Evolutionary conservation across 2,329 filamentous ascomycete genomes (phyloP).

Genomic region (Penicillium sp.): DNA sequence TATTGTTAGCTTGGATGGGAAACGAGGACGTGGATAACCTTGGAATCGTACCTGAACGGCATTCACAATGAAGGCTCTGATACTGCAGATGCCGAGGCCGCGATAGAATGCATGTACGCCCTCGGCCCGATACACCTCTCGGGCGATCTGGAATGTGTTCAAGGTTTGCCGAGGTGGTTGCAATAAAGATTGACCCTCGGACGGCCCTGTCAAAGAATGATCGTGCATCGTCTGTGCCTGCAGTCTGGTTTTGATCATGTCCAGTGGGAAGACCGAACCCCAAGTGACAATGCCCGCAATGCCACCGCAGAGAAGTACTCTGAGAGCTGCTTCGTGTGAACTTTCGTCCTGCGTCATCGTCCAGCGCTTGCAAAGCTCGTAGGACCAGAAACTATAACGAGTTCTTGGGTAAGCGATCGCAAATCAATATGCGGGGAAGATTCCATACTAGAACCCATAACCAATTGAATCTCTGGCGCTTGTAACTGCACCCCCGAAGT

Average conservation of each 20-base stretch:
- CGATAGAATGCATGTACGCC: conserved; percentile 67
- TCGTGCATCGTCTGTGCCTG: conserved; percentile 63
- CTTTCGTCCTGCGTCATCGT: conserved; percentile 50
- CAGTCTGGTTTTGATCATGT: conserved; percentile 89
- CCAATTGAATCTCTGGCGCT: conserved; percentile 81
- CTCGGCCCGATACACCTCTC: conserved; percentile 62
- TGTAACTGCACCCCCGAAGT: conserved; percentile 77
- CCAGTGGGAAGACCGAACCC: conserved; percentile 85
- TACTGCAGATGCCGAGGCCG: conserved; percentile 75
- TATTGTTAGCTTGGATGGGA: neutral
- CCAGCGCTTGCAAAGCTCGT: conserved; percentile 69
- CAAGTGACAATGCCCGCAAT: conserved; percentile 85
- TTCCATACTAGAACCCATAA: conserved; percentile 83
- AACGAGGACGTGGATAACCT: too few relatives aligned
- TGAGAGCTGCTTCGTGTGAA: conserved; percentile 54
- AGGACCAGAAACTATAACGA: conserved; percentile 73
- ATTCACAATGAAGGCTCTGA: conserved; percentile 87
- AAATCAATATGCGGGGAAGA: conserved; percentile 5
- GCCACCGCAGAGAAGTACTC: conserved; percentile 78
- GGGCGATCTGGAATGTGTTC: conserved; percentile 64
- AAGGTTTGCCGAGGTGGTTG: conserved; percentile 27
- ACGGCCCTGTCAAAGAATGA: conserved; percentile 11
- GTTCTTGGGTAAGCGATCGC: neutral
- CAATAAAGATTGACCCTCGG: conserved; percentile 26
- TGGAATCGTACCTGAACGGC: conserved; percentile 63